Conservation (phyloP, 768 basidiomycete genomes). For the Leccinum fibrillosum region DNA sequence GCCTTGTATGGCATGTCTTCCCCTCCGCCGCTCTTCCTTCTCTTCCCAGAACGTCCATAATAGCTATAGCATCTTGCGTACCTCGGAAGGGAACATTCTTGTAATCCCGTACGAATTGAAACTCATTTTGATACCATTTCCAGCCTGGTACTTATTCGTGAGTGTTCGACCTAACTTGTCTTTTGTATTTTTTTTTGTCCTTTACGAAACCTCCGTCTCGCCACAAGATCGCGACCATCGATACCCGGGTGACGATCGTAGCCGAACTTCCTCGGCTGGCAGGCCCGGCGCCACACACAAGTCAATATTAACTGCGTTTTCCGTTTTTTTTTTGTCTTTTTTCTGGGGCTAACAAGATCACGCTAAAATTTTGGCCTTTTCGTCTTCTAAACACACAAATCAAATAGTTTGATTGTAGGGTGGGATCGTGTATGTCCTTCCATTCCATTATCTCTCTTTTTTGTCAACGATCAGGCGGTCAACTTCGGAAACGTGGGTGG, state of each 20-base stretch:
- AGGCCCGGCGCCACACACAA: background rate
- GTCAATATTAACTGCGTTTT: background rate
- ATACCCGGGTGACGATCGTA: background rate
- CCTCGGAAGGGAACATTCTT: constrained; percentile 14
- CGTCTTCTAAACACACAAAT: background rate
- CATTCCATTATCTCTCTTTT: background rate
- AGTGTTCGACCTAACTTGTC: constrained; percentile 1
- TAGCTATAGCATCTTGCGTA: constrained; percentile 4
- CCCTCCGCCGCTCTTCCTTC: constrained; percentile 6
- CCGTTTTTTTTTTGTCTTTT: background rate
- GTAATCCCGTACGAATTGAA: constrained; percentile 22
- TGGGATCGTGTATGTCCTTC: background rate
- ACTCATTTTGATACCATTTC: constrained; percentile 16
- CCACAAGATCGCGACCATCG: constrained; percentile 10
- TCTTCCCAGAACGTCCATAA: constrained; percentile 8
- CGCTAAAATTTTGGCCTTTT: background rate
- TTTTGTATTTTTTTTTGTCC: background rate
- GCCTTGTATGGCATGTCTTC: constrained; percentile 11
- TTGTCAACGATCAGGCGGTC: background rate
- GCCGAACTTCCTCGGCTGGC: constrained; percentile 11
- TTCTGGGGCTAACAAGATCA: background rate
- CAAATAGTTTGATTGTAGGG: background rate
- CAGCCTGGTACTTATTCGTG: constrained; percentile 7
- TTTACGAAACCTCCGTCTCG: constrained; percentile 6
- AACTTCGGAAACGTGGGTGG: constrained; percentile 8